Base-by-base conservation (phyloP, 257 asterid species). In the Fraxinus cuspidata region DNA sequence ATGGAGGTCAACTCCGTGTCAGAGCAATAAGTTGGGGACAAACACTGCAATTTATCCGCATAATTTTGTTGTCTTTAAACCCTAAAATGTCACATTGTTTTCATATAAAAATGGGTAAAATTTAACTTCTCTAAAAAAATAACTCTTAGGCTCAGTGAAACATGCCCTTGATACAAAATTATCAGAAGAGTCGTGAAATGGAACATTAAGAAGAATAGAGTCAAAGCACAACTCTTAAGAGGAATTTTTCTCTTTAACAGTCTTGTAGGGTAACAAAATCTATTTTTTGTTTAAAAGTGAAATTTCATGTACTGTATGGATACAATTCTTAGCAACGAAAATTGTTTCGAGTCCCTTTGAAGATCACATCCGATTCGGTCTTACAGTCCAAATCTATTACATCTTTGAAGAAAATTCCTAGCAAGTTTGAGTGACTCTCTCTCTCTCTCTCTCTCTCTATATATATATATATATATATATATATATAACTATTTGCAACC, bases 321-420 rank as follows among this genome's bases (percentile, higher is more conserved):
- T 73, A 70, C 63, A 66, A 47, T 73, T 81, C 81, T 76, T 77
- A 53, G 71, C 60, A 18, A 47, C 51, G 69, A 78, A 78, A 77
- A 40, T 37, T 49, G 31, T 73, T 72, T 35, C 0, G 42, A 60
- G 37, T 70, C 74, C 28, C 74, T 71, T 71, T 69, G 85, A 86
- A 83, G 71, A 84, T 81, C 81, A 66, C 35, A 75, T 53, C 75
- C 76, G 85, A 83, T 87, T 81, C 79, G 81, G 79, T 83, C 72
- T 83, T 72, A 77, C 82, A 86, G 76, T 81, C 73, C 75, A 83
- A 78, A 69, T 79, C 70, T 71, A 16, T 78, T 76, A 74, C 81
- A 69, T 60, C 81, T n/a, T n/a, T n/a, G n/a, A n/a, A n/a, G n/a
- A n/a, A n/a, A n/a, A n/a, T n/a, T n/a, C n/a, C n/a, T n/a, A n/a